These are phyloP conservation scores for Didymella pinodella DNA, from an alignment of 2,329 filamentous ascomycete genomes.

Conservation along the genomic window DNA sequence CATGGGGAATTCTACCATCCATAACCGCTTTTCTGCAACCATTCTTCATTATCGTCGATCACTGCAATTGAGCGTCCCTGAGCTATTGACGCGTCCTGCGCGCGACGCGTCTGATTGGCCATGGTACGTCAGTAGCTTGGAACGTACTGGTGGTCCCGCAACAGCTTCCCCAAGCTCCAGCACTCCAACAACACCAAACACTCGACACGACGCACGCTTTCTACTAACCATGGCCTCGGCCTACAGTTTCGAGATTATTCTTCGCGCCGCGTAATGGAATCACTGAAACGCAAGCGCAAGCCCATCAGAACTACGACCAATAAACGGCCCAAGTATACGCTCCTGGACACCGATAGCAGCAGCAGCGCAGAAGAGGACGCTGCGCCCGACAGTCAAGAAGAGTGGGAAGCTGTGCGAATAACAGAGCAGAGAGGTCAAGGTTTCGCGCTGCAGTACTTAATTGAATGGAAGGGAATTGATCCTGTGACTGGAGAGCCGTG, in stretches of 20 bases:
- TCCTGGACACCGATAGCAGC: conserved; percentile 22
- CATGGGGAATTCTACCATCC: background rate
- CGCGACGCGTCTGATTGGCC: conserved; percentile 19
- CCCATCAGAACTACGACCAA: conserved; percentile 22
- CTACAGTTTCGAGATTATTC: conserved; percentile 1
- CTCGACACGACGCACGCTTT: conserved; percentile 1
- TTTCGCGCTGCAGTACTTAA: conserved; percentile 54
- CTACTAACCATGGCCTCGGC: conserved; percentile 34
- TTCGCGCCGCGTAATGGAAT: conserved; percentile 41
- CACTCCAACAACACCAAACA: conserved; percentile 10
- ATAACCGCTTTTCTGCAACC: background rate
- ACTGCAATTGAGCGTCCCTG: background rate
- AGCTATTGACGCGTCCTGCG: conserved; percentile 9
- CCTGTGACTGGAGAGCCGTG: conserved; percentile 59
- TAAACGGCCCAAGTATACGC: conserved; percentile 29
- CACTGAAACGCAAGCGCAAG: conserved; percentile 35
- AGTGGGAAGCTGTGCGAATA: conserved; percentile 30
- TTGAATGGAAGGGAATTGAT: conserved; percentile 65
- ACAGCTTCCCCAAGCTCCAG: conserved; percentile 3
- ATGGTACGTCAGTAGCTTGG: conserved; percentile 22
- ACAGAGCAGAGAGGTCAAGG: conserved; percentile 30
- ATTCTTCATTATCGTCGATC: background rate
- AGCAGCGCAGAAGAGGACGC: background rate
- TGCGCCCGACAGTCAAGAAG: conserved; percentile 1
- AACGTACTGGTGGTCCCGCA: conserved; percentile 10